Evolutionary conservation across 441 rosid species (phyloP), one percentile per base, ranked within the genome.

Genomic region (Gossypium davidsonii): DNA sequence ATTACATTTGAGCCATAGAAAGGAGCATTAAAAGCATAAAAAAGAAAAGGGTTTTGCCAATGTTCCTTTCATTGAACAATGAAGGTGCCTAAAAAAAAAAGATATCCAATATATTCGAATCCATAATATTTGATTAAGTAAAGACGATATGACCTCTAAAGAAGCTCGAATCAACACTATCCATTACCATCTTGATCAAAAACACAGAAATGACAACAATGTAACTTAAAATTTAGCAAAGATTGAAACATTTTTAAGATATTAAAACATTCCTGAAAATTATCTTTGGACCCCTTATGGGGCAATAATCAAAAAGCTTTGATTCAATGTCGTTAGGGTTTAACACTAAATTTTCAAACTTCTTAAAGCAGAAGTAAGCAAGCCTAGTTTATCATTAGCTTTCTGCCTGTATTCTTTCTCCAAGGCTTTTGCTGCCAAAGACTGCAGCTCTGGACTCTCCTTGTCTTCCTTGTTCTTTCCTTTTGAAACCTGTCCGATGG

Each of bases 381-480:
- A 82, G 5, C 75, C 60, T 11, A 95, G 90, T 82, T 95, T 93
- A 70, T 46, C 82, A 2, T 95, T 81, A 71, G 98, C 91, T 76
- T 85, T 84, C 71, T 82, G 89, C 84, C 86, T 90, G 90, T 93
- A 95, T 77, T 88, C 94, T 76, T 90, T 93, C 88, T 93, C 94
- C 84, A 93, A 76, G 34, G 97, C 94, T 28, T 85, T 75, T 26
- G 74, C 85, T 6, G 90, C 95, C 39, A 91, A 83, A 21, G 91
- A 82, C 64, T 87, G 96, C 74, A 93, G 86, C 82, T 93, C 96
- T 0, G 88, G 84, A 69, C 90, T 80, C 73, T 91, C 96, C 74
- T 84, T 95, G 76, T 92, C 98, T 65, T 92, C 98, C 83, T 86
- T 95, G 88, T 85, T 89, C 83, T 88, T 80, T 51, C 97, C 97